phyloP scores from a whole-genome alignment of 805 yeast species.

The Teunomyces aglyptinius region DNA sequence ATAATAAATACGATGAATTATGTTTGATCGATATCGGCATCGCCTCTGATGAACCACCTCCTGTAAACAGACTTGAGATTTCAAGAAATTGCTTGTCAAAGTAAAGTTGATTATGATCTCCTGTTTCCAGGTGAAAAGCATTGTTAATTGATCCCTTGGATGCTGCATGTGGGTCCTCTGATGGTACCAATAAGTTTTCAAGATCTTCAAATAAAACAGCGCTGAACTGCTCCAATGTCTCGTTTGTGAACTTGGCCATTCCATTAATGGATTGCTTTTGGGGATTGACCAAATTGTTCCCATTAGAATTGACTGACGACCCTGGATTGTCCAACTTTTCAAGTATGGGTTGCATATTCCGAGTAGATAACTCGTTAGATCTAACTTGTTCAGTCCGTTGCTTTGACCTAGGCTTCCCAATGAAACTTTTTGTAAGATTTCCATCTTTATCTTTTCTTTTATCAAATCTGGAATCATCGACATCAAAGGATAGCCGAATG shows the following conservation, averaged over 20 bases:
- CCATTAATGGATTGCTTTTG: background rate
- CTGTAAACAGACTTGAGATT: background rate
- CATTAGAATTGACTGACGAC: background rate
- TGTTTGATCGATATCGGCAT: background rate
- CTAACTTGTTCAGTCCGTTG: background rate
- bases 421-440: slow-evolving; percentile 42
- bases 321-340: background rate
- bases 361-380: background rate
- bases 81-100: slow-evolving; percentile 2
- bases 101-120: background rate
- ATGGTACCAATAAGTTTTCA: slow-evolving; percentile 18
- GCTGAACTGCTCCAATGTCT: slow-evolving; percentile 21
- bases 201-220: slow-evolving; percentile 24
- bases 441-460: slow-evolving; percentile 14
- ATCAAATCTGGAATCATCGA: slow-evolving; percentile 43
- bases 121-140: background rate
- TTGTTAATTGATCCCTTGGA: background rate
- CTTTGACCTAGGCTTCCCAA: slow-evolving; percentile 39
- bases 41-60: background rate
- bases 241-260: slow-evolving; percentile 11
- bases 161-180: background rate
- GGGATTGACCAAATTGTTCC: background rate
- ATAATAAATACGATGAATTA: slow-evolving; percentile 13
- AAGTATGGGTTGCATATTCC: background rate
- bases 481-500: slow-evolving; percentile 47